Evolutionary conservation across 768 basidiomycete species (phyloP).

Genomic region (Tylopilus balloui): DNA sequence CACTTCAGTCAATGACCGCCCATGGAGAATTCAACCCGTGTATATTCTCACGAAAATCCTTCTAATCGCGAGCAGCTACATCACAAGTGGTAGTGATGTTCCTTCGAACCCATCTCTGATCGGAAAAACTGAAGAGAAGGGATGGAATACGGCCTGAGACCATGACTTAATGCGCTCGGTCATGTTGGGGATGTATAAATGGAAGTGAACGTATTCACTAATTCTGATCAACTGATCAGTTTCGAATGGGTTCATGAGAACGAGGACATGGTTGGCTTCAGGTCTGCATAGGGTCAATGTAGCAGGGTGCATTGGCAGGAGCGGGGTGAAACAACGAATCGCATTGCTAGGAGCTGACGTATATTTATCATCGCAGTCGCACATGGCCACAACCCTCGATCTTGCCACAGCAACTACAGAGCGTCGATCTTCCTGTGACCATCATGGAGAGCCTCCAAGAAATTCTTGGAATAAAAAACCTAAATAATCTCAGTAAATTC

Average conservation of each 20-base stretch:
- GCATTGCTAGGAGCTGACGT: no score
- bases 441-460: constrained; percentile 2
- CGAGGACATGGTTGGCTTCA: background rate
- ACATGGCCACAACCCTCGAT: no score
- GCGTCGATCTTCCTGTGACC: background rate
- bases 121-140: no score
- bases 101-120: background rate
- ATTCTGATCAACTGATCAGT: background rate
- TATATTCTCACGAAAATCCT: background rate
- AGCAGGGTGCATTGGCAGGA: no score
- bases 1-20: background rate
- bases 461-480: background rate
- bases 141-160: no score
- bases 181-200: no score
- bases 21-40: background rate
- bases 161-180: no score
- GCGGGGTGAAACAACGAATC: no score
- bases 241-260: background rate
- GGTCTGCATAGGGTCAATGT: no score
- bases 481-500: background rate
- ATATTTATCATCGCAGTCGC: no score
- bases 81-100: background rate
- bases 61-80: background rate
- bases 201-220: no score
- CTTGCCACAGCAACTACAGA: background rate